Conservation (phyloP, 352 stramenopile genomes). For the Thraustochytrium striatum region DNA sequence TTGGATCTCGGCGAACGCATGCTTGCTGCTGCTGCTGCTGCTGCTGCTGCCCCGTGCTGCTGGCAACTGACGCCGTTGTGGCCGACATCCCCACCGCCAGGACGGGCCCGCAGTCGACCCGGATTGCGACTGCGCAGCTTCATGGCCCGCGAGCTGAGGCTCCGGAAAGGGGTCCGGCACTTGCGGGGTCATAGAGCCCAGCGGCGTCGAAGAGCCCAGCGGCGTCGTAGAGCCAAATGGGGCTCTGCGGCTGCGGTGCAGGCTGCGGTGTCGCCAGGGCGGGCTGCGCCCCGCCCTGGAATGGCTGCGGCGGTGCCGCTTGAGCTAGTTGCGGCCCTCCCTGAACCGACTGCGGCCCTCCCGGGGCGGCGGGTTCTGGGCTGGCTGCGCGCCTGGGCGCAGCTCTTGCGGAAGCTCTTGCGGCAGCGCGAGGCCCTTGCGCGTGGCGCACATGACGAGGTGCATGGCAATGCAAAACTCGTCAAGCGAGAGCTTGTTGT, state of each 20-base stretch:
- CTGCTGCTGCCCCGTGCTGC: too few relatives aligned
- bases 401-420: slow-evolving; percentile 30
- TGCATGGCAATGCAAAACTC: slow-evolving; percentile 49
- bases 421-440: slow-evolving; percentile 17
- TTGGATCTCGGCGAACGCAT: too few relatives aligned
- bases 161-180: too few relatives aligned
- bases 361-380: not conserved
- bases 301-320: not conserved
- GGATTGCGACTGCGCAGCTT: too few relatives aligned
- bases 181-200: too few relatives aligned
- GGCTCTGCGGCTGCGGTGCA: not conserved
- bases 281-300: not conserved
- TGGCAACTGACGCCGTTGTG: too few relatives aligned
- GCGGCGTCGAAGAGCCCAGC: too few relatives aligned
- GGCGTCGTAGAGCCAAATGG: too few relatives aligned
- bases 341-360: not conserved
- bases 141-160: too few relatives aligned
- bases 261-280: not conserved
- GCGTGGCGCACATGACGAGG: slow-evolving; percentile 26
- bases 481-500: not conserved
- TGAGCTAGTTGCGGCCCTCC: not conserved
- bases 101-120: too few relatives aligned
- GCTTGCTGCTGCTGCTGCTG: too few relatives aligned
- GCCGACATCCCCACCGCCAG: too few relatives aligned
- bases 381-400: not conserved